Base-by-base conservation (phyloP, 2,329 filamentous ascomycete genomes). In the Magnaporthiopsis poae region DNA sequence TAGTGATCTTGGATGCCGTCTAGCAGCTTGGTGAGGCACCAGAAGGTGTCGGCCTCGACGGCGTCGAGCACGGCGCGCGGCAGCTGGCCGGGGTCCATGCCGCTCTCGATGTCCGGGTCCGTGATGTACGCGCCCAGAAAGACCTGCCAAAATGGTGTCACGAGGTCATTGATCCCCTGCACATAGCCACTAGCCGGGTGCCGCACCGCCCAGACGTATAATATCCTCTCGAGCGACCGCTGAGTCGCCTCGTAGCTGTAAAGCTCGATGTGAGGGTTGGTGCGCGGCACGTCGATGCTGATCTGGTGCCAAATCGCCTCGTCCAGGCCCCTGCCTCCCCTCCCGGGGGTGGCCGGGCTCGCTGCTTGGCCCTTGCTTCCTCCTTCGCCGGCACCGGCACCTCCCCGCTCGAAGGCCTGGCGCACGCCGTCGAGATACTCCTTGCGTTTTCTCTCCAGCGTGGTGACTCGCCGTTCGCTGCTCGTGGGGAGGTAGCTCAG, bases 251-350 rank as follows among this genome's bases (percentile, higher is more conserved):
- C 94, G 74, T 96, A 98, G 70, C 91, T 86, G 78, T 99, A 99
- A 0, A 99, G 83, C 71, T 96, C 91, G 66, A 99, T 89, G 77
- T 98, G 95, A 13, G 95, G 95, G 74, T 96, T 98, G 4, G 95
- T 99, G 64, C 95, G 87, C 2, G 95, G 95, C 29, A 98, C 91
- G 74, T 99, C 95, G 73, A 99, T 99, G 77, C 92, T 97, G 78
- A 99, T 98, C 75, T 99, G 95, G 79, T 99, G 95, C 95, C 95
- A 99, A 68, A 99, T 88, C n/a, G 92, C 90, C 80, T 99, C 95
- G 72, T 99, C 96, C 25, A 99, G 80, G 2, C 86, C 79, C 9
- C 69, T 69, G 18, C 70, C 18, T 75, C 69, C 39, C 33, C 63
- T 60, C 25, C 56, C 31, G 21, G 46, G 46, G 76, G 72, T 69